Percentiles rank a stretch among this genome's conserved stretches.
Evolutionary conservation across 1,284 basidiomycete species (phyloP).

Genomic region (Athelia psychrophila): DNA sequence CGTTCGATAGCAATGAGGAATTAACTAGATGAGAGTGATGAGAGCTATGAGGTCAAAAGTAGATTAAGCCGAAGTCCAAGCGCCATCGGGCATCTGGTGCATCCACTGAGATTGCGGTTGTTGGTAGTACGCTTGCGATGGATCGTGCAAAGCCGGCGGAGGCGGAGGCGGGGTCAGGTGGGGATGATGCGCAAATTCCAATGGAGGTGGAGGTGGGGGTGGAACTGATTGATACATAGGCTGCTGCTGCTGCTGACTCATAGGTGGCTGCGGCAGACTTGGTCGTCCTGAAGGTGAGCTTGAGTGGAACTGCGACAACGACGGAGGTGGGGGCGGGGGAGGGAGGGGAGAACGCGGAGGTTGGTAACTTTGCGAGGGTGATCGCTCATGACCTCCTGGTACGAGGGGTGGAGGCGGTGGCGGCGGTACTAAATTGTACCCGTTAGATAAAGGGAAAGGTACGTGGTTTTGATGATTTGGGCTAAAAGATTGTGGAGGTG

Average conservation of each 20-base stretch:
- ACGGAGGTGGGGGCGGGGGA: slow-evolving; percentile 12
- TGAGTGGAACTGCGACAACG: slow-evolving; percentile 18
- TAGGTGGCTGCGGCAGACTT: slow-evolving; percentile 38
- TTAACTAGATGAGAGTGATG: no score
- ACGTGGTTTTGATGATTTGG: slow-evolving; percentile 18
- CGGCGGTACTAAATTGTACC: slow-evolving; percentile 30
- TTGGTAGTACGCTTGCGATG: slow-evolving; percentile 1
- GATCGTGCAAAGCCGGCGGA: slow-evolving; percentile 11
- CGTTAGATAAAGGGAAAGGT: slow-evolving; percentile 14
- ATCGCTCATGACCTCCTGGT: not conserved
- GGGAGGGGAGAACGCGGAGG: slow-evolving; percentile 6
- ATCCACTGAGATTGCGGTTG: slow-evolving; percentile 3
- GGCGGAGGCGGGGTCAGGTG: slow-evolving; percentile 12
- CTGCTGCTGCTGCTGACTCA: slow-evolving; percentile 26
- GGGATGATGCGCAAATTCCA: slow-evolving; percentile 7
- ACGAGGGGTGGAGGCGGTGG: slow-evolving; percentile 29
- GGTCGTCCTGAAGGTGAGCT: slow-evolving; percentile 25
- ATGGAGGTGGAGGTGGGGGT: slow-evolving; percentile 25
- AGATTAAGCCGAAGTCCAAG: no score
- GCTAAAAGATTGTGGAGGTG: slow-evolving; percentile 15
- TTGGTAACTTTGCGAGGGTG: slow-evolving; percentile 2
- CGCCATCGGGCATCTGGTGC: no score
- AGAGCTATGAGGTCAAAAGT: no score
- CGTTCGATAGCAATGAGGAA: no score
- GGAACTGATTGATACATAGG: slow-evolving; percentile 35